Evolutionary conservation across 352 stramenopile species (phyloP), one percentile per base, ranked within the genome.

Genomic region (Phytophthora ohioensis): DNA sequence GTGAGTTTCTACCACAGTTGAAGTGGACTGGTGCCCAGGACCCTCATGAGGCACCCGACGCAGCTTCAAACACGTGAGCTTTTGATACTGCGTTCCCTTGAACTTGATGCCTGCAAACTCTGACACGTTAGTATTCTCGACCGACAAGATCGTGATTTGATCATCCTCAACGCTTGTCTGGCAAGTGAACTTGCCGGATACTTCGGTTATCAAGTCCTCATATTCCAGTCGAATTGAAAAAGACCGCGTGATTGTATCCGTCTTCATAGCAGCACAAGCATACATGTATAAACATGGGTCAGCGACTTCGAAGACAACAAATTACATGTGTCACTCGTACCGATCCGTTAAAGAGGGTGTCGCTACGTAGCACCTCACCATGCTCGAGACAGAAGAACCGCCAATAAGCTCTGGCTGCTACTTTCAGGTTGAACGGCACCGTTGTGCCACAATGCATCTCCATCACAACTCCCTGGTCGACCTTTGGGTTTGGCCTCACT

Each of bases 1-100:
- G 52, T 72, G 77, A 15, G 68, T 80, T 62, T 90, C 79, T 13
- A 85, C 72, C 15, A 75, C 59, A 3, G 82, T 79, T 38, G 38
- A 53, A 43, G 35, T 56, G 5, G 60, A 66, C 4, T 34, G 11
- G 4, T 64, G 27, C 3, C 45, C 36, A 12, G 35, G 42, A 5
- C 31, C 47, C 47, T 48, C 46, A 13, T n/a, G 34, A 17, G 54
- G 30, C 2, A 67, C 52, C 41, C 60, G 21, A n/a, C 53, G 56
- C 3, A 78, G 53, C 41, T 61, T 49, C 8, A 70, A 57, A 43
- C 55, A 78, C 4, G 60, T 68, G 4, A 67, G 55, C 34, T 82
- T 74, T 17, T 77, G 59, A n/a, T 71, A 73, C 31, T 76, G 78
- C 60, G 82, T 51, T 0, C 75, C 71, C 10, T 64, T 38, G 15